Base-by-base conservation (phyloP, 78 protist genomes). In the Chrysochromulina parva region DNA sequence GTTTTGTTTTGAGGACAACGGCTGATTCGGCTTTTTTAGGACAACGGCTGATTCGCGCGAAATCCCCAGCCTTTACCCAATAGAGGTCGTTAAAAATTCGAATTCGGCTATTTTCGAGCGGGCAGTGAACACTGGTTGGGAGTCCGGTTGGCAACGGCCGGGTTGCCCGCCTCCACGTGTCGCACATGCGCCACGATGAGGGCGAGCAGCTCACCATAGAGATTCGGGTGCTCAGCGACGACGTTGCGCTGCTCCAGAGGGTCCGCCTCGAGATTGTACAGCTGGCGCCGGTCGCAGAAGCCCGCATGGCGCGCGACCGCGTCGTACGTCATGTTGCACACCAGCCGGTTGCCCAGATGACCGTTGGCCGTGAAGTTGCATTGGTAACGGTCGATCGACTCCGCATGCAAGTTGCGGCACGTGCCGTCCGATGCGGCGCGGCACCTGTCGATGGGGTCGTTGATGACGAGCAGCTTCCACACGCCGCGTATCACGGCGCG, bases 281-380 rank as follows among this genome's bases (percentile, higher is more conserved):
- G 71, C 71, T 65, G 71, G n/a, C 71, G 14, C 24, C 28, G 9
- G 71, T 65, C 71, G 71, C 71, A 65, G 24, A 65, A 65, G 71
- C 28, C 71, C 9, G 71, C 28, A 20, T 65, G 71, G 28, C 71
- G 14, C 28, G 71, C 71, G 71, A 65, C 71, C 9, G 71, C 71
- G 24, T 65, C 71, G 71, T 65, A 65, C 71, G 71, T 65, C 71
- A 65, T 65, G 71, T 65, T 65, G 71, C 71, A 65, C 71, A 20
- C 17, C 9, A 65, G 28, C 28, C 71, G 71, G 71, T 65, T 65
- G 71, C 71, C 71, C 71, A 65, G 9, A 20, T 65, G 71, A 3
- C 71, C 71, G 71, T 65, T 65, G 28, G 71, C 71, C n/a, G 28
- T 65, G 71, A 65, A 65, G 71, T 65, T 65, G 71, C 71, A 65